A percentile compares a stretch with the other conserved stretches of the same genome.
Evolutionary conservation across 140 eudicot species (phyloP).

Genomic region (Bidens hawaiensis): DNA sequence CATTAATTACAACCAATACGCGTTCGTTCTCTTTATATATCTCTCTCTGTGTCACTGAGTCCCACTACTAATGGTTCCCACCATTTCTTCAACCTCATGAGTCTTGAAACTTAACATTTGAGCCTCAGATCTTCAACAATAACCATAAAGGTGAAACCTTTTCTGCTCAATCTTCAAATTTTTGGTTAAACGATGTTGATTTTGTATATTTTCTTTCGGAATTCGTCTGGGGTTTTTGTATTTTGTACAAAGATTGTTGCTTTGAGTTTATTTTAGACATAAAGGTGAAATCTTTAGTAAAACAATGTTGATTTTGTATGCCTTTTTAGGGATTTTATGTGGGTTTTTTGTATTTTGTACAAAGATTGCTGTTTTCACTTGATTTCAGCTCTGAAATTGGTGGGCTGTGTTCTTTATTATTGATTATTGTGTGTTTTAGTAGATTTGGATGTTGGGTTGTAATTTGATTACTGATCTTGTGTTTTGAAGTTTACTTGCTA

Average conservation of each 20-base stretch:
- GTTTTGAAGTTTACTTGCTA: neutral
- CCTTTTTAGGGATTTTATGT: neutral
- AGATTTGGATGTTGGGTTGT: conserved; percentile 1
- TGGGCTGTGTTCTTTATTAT: neutral
- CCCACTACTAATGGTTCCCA: neutral
- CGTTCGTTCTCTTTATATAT: too few relatives aligned
- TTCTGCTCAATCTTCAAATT: neutral
- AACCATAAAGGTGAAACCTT: conserved; percentile 23
- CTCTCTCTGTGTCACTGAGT: neutral
- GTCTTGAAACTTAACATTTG: neutral
- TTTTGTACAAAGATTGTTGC: neutral
- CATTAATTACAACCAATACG: conserved; percentile 9
- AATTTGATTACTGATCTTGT: conserved; percentile 17
- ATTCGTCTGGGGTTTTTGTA: neutral
- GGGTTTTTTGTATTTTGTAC: neutral
- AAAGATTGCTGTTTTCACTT: neutral
- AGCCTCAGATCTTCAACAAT: conserved; percentile 13
- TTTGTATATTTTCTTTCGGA: too few relatives aligned
- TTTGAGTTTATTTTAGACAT: conserved; percentile 4
- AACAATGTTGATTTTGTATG: too few relatives aligned
- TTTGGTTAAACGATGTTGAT: neutral
- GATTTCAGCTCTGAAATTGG: neutral
- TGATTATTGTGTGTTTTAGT: neutral
- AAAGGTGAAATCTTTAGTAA: too few relatives aligned
- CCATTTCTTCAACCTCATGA: neutral